Percentiles rank a stretch among this genome's conserved stretches.
phyloP scores from a whole-genome alignment of 352 stramenopile genomes.

The Globisporangium middletonii region DNA sequence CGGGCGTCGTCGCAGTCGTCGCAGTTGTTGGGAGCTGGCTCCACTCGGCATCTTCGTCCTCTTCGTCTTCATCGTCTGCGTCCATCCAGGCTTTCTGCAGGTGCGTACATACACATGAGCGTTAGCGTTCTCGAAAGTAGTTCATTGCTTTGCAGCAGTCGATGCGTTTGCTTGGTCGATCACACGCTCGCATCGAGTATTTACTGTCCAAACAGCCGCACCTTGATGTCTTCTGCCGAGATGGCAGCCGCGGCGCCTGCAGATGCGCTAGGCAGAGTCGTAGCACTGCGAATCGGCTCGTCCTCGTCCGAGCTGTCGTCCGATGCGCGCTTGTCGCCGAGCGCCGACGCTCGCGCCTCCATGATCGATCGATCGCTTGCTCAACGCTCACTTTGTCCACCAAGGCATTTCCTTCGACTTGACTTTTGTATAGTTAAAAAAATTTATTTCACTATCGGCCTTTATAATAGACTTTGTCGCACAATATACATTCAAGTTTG shows the following conservation, averaged over 20 bases:
- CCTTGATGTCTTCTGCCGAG: conserved; percentile 1
- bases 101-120: background rate
- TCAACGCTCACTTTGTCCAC: too few species aligned
- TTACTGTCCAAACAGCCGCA: background rate
- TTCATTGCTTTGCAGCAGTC: background rate
- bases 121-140: background rate
- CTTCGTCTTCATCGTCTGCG: conserved; percentile 65
- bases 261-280: background rate
- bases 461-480: too few species aligned
- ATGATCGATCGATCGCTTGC: background rate
- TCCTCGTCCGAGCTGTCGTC: conserved; percentile 84
- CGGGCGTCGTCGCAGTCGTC: background rate
- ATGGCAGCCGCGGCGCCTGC: background rate
- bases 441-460: too few species aligned
- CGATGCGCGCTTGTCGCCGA: conserved; percentile 17
- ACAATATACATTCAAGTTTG: background rate
- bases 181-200: background rate
- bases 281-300: conserved; percentile 48
- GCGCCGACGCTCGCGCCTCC: background rate
- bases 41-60: conserved; percentile 79
- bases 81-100: conserved; percentile 71
- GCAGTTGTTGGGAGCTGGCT: conserved; percentile 29
- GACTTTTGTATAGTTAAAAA: too few species aligned
- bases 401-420: too few species aligned
- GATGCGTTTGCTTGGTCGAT: background rate